These are phyloP conservation scores for Ceriops tagal DNA, from an alignment of 345 rosid species.

Conservation along the genomic window DNA sequence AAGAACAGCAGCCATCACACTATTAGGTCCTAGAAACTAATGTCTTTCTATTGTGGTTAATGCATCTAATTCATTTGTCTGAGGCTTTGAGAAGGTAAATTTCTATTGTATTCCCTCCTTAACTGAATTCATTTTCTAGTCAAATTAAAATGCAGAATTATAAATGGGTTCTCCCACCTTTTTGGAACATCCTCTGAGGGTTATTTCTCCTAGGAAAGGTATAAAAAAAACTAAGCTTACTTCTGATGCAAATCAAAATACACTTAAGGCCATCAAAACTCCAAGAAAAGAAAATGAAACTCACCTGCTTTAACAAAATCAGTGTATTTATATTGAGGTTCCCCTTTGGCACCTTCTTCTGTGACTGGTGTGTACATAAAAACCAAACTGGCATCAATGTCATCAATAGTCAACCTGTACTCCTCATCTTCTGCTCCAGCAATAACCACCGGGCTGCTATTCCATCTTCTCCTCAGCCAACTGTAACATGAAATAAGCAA, in stretches of 20 bases:
- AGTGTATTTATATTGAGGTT: constrained; percentile 89
- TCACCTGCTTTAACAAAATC: constrained; percentile 94
- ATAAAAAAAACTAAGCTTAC: background rate
- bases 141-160: background rate
- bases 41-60: no score
- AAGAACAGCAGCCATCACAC: no score
- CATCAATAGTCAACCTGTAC: constrained; percentile 70
- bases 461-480: constrained; percentile 96
- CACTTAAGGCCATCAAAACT: background rate
- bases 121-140: no score
- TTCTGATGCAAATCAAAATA: background rate
- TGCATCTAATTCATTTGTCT: no score
- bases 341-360: constrained; percentile 93
- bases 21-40: no score
- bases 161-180: background rate
- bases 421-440: constrained; percentile 89
- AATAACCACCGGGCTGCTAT: constrained; percentile 83
- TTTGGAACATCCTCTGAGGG: background rate
- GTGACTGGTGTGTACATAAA: constrained; percentile 97
- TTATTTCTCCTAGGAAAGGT: background rate
- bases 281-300: constrained; percentile 3
- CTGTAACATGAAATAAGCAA: constrained; percentile 35
- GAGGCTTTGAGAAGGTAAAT: no score
- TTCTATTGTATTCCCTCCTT: no score
- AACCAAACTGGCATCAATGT: constrained; percentile 89